Base-by-base conservation (phyloP, 352 stramenopile species). In the Phytophthora macrochlamydospora region DNA sequence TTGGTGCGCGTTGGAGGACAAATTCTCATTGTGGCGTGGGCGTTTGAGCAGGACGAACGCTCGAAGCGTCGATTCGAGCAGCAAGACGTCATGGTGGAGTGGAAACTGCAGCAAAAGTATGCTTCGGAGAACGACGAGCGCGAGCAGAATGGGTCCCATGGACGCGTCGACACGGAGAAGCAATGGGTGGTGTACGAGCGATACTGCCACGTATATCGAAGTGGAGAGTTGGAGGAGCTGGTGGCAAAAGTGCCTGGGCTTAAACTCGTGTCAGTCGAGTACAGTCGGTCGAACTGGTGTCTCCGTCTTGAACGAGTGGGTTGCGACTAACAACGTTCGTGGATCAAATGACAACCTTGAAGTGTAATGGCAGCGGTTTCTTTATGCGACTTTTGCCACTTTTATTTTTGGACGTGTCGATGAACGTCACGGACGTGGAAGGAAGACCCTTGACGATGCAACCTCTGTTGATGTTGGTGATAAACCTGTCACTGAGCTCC, bases 81-180 rank as follows among this genome's bases (percentile, higher is more conserved):
- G 56, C 85, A 93, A 56, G 87, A 95, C 52, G 87, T 93, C 40
- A 90, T 93, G 75, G 87, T 93, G 45, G 81, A 95, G 69, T 93
- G 83, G 85, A 95, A 95, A 55, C 75, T 95, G 3, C 87, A 95
- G 64, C 71, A 91, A n/a, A 95, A 93, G 50, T 93, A 91, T 63
- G 72, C 62, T 3, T 59, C 70, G 29, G 52, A 73, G 7, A 54
- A 61, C 13, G 59, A 59, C 18, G 50, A 57, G 18, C 18, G 18
- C 18, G 18, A 32, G 29, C 45, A 14, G 7, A 38, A 38, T 14
- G 18, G 45, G 8, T 61, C 64, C 14, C 82, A 91, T 45, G 81
- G 78, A 14, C 69, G 74, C 3, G 67, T 86, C 28, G 62, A 76
- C 59, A 51, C 29, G 3, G 73, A 75, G 12, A 92, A 90, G 51